Evolutionary conservation across 2,329 filamentous ascomycete species (phyloP), one percentile per base, ranked within the genome.

Genomic region (Clonostachys chloroleuca): DNA sequence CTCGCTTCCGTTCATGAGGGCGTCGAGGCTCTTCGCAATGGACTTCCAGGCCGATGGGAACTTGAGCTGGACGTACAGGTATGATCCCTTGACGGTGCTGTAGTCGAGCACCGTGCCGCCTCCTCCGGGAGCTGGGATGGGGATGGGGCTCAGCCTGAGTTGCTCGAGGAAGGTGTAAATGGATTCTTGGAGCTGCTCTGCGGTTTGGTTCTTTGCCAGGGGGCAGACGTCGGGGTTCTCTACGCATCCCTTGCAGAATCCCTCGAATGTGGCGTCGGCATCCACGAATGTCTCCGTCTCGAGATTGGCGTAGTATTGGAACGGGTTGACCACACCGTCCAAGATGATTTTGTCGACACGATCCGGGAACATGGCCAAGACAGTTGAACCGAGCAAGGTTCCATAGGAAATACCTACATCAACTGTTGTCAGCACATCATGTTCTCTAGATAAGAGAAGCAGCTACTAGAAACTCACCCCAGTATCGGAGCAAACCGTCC

Each of bases 311-410:
- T 61, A 67, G 49, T 64, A 67, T 37, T 67, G 53, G 24, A 57
- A 56, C 7, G 58, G 56, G 44, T 64, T 68, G 30, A 58, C 46
- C 5, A 62, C 58, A 42, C 65, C 65, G 51, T 73, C 70, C 3
- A 73, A 50, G 13, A 72, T 49, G 9, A 72, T 46, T 33, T 57
- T 58, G 18, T 67, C 67, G 20, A 72, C 57, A 36, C 63, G 56
- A 18, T 71, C 64, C 1, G 69, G 70, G 47, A 70, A 71, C 63
- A 74, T 67, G 17, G 66, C 63, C 6, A 66, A 65, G 13, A 66
- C 54, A 0, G 63, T 68, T 4, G 57, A 56, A 6, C 71, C 70
- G 2, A 74, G 51, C 5, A 62, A 53, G 2, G 66, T 67, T 10
- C 70, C 69, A 46, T 73, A 73, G 2, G 67, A 72, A 48, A 65